A percentile compares a stretch with the other conserved stretches of the same genome.
These are phyloP conservation scores for Moricandia moricandioides DNA, from an alignment of 345 rosid genomes.

Conservation along the genomic window DNA sequence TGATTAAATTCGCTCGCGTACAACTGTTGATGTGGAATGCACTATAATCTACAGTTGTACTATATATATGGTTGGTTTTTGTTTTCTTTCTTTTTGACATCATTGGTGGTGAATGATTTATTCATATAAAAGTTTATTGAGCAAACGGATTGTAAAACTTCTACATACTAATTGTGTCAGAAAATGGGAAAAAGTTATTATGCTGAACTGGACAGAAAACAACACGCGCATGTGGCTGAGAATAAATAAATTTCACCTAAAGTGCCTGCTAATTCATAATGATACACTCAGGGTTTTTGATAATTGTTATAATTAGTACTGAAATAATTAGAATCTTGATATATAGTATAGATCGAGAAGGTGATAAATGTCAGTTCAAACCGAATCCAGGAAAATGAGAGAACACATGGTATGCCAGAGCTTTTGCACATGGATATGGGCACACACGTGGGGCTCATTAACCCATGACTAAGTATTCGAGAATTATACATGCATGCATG, in stretches of 20 bases:
- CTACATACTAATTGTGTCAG: background rate
- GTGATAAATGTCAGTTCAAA: constrained; percentile 23
- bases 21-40: background rate
- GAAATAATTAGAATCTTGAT: background rate
- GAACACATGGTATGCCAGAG: constrained; percentile 20
- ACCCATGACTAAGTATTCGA: background rate
- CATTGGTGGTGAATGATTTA: background rate
- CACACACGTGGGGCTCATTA: constrained; percentile 14
- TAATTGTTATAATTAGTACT: background rate
- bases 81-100: background rate
- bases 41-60: constrained; percentile 4
- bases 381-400: constrained; percentile 18
- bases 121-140: background rate
- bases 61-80: background rate
- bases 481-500: background rate
- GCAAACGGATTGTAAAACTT: background rate
- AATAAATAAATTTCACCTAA: too few relatives aligned
- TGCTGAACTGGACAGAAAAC: too few relatives aligned
- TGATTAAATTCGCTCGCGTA: constrained; percentile 13
- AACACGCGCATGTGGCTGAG: background rate
- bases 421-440: constrained; percentile 33
- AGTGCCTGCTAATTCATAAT: background rate
- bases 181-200: background rate
- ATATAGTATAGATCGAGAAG: background rate
- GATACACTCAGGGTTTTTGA: background rate